Conservation (phyloP, 2,329 filamentous ascomycete species). For the Raffaelea deltoideospora region DNA sequence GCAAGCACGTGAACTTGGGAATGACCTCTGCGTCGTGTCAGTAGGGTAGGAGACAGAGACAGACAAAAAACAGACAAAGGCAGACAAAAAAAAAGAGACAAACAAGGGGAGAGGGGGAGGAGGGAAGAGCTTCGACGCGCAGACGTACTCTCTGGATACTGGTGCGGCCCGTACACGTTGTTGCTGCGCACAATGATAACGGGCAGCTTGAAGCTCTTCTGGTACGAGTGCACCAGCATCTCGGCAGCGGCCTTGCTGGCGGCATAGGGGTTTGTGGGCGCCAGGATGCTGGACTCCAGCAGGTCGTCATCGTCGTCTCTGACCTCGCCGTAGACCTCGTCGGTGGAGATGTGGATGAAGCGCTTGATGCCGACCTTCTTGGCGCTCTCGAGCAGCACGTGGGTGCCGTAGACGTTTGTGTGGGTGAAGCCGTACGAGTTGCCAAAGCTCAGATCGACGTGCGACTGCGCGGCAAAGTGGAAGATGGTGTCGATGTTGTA, state of each 20-base stretch:
- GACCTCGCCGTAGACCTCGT: slow-evolving; percentile 76
- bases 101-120: not conserved
- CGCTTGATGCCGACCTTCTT: slow-evolving; percentile 54
- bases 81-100: slow-evolving; percentile 1
- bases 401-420: slow-evolving; percentile 74
- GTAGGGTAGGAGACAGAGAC: not conserved
- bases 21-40: slow-evolving; percentile 51
- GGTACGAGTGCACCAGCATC: slow-evolving; percentile 78
- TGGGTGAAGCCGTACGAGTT: slow-evolving; percentile 71
- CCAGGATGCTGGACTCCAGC: slow-evolving; percentile 57
- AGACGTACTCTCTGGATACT: slow-evolving; percentile 64
- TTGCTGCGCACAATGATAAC: slow-evolving; percentile 69
- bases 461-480: slow-evolving; percentile 75
- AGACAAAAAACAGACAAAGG: not conserved
- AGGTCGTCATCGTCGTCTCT: slow-evolving; percentile 56
- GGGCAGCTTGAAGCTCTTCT: slow-evolving; percentile 68
- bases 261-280: slow-evolving; percentile 69
- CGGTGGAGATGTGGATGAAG: slow-evolving; percentile 72
- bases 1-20: slow-evolving; percentile 62
- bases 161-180: slow-evolving; percentile 75
- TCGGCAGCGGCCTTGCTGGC: slow-evolving; percentile 71
- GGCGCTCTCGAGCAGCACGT: slow-evolving; percentile 63
- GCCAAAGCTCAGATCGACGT: slow-evolving; percentile 69
- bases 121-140: not conserved
- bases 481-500: slow-evolving; percentile 66